Conservation (phyloP, 345 rosid genomes). For the Dimocarpus longan region DNA sequence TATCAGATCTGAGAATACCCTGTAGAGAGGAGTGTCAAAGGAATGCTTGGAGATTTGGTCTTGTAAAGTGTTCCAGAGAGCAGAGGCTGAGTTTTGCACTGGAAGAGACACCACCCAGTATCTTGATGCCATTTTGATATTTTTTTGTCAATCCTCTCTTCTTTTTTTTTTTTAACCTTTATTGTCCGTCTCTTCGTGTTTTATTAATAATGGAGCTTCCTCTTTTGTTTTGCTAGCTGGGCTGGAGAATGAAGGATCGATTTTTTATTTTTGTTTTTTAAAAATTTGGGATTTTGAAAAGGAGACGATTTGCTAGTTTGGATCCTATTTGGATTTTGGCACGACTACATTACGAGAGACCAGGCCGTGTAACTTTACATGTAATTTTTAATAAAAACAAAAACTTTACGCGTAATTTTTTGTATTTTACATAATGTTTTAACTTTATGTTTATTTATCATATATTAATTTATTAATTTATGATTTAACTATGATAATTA, state of each 20-base stretch:
- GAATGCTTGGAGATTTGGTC: conserved; percentile 94
- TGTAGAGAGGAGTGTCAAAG: conserved; percentile 94
- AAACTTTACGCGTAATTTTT: background rate
- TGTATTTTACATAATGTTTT: background rate
- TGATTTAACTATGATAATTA: too few relatives aligned
- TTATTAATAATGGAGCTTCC: background rate
- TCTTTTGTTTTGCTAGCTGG: background rate
- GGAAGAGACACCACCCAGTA: conserved; percentile 95
- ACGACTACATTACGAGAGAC: background rate
- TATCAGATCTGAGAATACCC: conserved; percentile 52
- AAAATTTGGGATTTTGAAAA: background rate
- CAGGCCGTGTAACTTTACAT: background rate
- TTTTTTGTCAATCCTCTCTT: background rate
- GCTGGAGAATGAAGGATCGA: background rate
- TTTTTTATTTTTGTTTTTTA: background rate
- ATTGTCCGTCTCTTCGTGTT: background rate
- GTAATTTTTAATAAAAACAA: background rate
- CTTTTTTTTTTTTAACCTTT: background rate
- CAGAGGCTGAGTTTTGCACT: conserved; percentile 72
- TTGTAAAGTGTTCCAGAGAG: conserved; percentile 77
- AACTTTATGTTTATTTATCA: too few relatives aligned
- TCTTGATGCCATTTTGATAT: conserved; percentile 69
- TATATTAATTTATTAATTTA: too few relatives aligned
- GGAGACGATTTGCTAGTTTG: background rate
- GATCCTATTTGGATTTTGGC: background rate